Evolutionary conservation across 2,329 filamentous ascomycete species (phyloP).

Genomic region (Beauveria sp.): DNA sequence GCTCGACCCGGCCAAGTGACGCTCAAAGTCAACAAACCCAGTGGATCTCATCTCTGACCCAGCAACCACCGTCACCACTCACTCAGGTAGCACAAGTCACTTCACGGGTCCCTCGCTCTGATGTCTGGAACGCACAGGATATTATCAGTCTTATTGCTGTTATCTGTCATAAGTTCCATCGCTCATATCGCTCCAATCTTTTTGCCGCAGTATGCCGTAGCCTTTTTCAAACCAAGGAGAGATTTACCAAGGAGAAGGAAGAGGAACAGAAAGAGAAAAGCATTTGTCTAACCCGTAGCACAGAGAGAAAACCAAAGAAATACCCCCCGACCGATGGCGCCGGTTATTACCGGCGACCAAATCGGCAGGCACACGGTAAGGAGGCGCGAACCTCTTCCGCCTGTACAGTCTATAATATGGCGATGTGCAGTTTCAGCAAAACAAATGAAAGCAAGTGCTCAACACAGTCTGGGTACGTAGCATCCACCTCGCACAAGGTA

Average conservation of each 20-base stretch:
- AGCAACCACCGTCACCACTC: background rate
- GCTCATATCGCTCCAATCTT: constrained; percentile 7
- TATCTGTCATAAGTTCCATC: constrained; percentile 1
- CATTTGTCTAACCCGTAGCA: constrained; percentile 10
- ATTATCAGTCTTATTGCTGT: constrained; percentile 10
- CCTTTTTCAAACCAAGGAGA: constrained; percentile 1
- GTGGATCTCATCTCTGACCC: background rate
- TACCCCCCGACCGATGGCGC: constrained; percentile 11
- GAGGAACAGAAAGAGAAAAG: constrained; percentile 11
- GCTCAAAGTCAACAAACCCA: constrained; percentile 5
- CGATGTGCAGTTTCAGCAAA: constrained; percentile 9
- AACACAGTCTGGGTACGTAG: background rate
- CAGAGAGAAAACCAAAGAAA: constrained; percentile 1
- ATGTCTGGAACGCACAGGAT: background rate
- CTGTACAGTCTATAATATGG: constrained; percentile 28
- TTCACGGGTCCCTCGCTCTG: background rate
- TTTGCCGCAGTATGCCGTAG: constrained; percentile 1
- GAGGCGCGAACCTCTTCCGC: constrained; percentile 29
- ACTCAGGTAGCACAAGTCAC: background rate
- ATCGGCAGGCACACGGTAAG: constrained; percentile 18
- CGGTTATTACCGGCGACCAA: constrained; percentile 22
- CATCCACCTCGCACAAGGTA: background rate
- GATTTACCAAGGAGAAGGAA: background rate
- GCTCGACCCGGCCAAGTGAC: background rate
- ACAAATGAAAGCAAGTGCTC: constrained; percentile 9